Evolutionary conservation across 192 early-diverging fungal species (phyloP).

Genomic region (Rhizophlyctis rosea): DNA sequence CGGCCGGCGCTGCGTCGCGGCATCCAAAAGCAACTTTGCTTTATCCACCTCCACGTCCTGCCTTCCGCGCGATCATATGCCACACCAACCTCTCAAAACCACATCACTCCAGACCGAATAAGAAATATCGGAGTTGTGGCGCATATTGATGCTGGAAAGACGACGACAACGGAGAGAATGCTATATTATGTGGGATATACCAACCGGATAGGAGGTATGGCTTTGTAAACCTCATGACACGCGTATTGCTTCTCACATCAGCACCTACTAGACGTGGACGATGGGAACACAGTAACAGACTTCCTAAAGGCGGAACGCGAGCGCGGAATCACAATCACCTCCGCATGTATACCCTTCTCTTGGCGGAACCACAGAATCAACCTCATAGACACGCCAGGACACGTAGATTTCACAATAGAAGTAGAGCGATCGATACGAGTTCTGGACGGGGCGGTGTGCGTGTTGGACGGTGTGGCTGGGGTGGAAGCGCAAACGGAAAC

Average conservation of each 20-base stretch:
- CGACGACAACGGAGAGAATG: slow-evolving; percentile 97
- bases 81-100: no score
- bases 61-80: no score
- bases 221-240: background rate
- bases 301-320: slow-evolving; percentile 84
- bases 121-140: slow-evolving; percentile 95
- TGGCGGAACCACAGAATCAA: slow-evolving; percentile 72
- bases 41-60: no score
- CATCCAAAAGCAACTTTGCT: no score
- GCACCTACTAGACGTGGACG: slow-evolving; percentile 68
- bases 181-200: slow-evolving; percentile 93
- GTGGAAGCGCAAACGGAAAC: slow-evolving; percentile 98
- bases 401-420: slow-evolving; percentile 95
- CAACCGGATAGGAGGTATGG: slow-evolving; percentile 71
- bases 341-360: slow-evolving; percentile 84
- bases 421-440: slow-evolving; percentile 89
- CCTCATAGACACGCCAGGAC: slow-evolving; percentile 94
- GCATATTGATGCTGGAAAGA: slow-evolving; percentile 93
- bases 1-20: no score
- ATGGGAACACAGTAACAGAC: slow-evolving; percentile 94
- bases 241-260: background rate
- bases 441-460: slow-evolving; percentile 89
- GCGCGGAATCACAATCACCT: slow-evolving; percentile 92
- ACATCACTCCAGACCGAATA: no score
- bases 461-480: slow-evolving; percentile 92